Percentiles rank a stretch among this genome's conserved stretches.
Evolutionary conservation across 2,329 filamentous ascomycete genomes (phyloP).

Genomic region (Fusarium caatingaense): DNA sequence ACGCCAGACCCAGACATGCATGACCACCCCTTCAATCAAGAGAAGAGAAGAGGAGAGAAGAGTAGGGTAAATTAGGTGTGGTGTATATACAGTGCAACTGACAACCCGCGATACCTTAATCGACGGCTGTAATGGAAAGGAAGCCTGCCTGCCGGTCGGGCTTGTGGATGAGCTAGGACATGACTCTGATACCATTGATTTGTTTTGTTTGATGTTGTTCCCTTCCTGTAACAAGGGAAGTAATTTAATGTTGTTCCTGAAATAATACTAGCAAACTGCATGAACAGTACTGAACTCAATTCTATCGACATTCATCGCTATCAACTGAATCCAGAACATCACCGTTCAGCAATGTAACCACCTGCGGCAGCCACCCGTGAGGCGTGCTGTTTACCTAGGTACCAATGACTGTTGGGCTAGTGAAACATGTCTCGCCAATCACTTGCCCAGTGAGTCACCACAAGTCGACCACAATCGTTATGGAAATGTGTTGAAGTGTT

Average conservation of each 20-base stretch:
- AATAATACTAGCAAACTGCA: conserved; percentile 12
- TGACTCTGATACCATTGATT: conserved; percentile 17
- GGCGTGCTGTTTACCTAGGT: conserved; percentile 6
- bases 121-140: neutral
- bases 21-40: neutral
- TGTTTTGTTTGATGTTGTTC: conserved; percentile 1
- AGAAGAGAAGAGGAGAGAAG: conserved; percentile 9
- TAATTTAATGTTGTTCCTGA: conserved; percentile 5
- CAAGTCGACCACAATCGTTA: conserved; percentile 2
- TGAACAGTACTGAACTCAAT: conserved; percentile 17
- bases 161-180: conserved; percentile 8
- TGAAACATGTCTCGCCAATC: conserved; percentile 17
- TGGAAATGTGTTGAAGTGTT: neutral
- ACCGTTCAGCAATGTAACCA: conserved; percentile 17
- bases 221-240: neutral
- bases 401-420: neutral
- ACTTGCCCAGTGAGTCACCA: neutral
- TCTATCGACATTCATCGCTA: conserved; percentile 16
- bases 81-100: conserved; percentile 10
- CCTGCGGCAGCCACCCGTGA: conserved; percentile 25
- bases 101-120: conserved; percentile 6
- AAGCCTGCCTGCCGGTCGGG: conserved; percentile 30
- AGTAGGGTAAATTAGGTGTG: conserved; percentile 3
- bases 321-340: conserved; percentile 15
- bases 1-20: neutral